Conservation (phyloP, 2,329 filamentous ascomycete genomes). For the Arthroderma sp. region DNA sequence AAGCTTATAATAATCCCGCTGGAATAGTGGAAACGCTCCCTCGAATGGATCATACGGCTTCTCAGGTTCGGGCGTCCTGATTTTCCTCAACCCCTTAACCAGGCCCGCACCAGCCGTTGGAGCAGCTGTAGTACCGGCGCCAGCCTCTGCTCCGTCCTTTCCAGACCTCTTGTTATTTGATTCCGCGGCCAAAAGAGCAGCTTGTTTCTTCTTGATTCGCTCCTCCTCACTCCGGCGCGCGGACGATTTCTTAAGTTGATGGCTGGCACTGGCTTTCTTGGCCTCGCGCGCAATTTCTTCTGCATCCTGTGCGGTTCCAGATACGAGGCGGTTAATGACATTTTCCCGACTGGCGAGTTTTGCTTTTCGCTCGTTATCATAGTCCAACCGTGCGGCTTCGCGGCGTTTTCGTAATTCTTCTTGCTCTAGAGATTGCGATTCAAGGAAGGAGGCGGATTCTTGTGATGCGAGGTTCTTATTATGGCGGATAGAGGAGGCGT, state of each 20-base stretch:
- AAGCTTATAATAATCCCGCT: slow-evolving; percentile 56
- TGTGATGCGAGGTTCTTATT: slow-evolving; percentile 37
- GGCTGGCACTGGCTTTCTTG: slow-evolving; percentile 33
- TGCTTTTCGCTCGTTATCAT: slow-evolving; percentile 55
- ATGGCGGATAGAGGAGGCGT: slow-evolving; percentile 45
- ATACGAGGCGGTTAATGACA: slow-evolving; percentile 56
- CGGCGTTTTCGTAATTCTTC: slow-evolving; percentile 53
- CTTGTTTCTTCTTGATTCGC: slow-evolving; percentile 33
- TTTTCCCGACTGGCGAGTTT: slow-evolving; percentile 52
- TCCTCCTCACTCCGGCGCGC: slow-evolving; percentile 43
- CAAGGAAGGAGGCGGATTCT: slow-evolving; percentile 35
- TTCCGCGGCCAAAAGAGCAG: slow-evolving; percentile 21
- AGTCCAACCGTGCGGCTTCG: slow-evolving; percentile 51
- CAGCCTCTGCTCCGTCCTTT: slow-evolving; percentile 11
- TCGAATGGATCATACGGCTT: slow-evolving; percentile 81
- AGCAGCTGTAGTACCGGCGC: slow-evolving; percentile 7
- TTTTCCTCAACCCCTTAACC: slow-evolving; percentile 68
- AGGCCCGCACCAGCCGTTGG: slow-evolving; percentile 30
- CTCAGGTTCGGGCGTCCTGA: slow-evolving; percentile 47
- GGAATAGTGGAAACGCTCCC: slow-evolving; percentile 48
- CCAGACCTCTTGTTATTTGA: slow-evolving; percentile 15
- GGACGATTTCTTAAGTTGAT: slow-evolving; percentile 58
- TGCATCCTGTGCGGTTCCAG: slow-evolving; percentile 47
- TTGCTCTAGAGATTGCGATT: slow-evolving; percentile 44
- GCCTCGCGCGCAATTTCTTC: slow-evolving; percentile 40